Evolutionary conservation across 495 filamentous ascomycete species (phyloP).

Genomic region (Aspergillus cristatus): DNA sequence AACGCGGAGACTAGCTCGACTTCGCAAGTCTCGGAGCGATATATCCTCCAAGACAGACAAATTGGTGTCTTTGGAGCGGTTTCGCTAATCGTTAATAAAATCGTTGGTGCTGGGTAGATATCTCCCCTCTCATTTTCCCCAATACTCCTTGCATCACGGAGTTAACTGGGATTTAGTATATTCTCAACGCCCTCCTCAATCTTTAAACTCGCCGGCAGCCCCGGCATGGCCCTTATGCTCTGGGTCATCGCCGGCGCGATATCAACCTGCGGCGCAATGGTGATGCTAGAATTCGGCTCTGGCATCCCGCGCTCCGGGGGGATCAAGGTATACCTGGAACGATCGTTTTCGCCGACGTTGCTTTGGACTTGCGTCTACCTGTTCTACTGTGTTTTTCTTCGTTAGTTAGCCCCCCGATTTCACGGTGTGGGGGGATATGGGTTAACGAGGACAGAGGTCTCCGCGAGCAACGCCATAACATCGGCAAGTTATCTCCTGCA

Average conservation of each 20-base stretch:
- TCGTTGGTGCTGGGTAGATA: constrained; percentile 18
- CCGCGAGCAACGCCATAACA: constrained; percentile 21
- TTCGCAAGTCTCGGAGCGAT: too few species aligned
- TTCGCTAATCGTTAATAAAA: constrained; percentile 20
- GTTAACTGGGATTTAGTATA: constrained; percentile 47
- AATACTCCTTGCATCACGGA: constrained; percentile 1
- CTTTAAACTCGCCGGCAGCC: constrained; percentile 49
- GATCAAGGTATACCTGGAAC: constrained; percentile 63
- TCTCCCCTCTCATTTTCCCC: not conserved
- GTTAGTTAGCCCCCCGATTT: constrained; percentile 2
- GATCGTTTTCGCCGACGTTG: constrained; percentile 41
- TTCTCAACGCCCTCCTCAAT: constrained; percentile 61
- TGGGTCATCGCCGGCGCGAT: constrained; percentile 54
- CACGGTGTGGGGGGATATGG: too few species aligned
- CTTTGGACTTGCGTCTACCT: constrained; percentile 40
- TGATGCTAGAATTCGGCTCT: constrained; percentile 57
- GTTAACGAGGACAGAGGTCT: constrained; percentile 8
- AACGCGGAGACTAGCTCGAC: too few species aligned
- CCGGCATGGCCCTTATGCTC: constrained; percentile 50
- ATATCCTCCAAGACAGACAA: constrained; percentile 17
- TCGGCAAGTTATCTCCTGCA: constrained; percentile 16
- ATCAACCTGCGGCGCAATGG: constrained; percentile 46
- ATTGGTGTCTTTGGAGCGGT: constrained; percentile 18
- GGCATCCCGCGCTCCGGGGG: constrained; percentile 59
- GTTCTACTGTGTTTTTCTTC: constrained; percentile 19